Conservation (phyloP, 2,329 filamentous ascomycete species). For the Phaeosphaeria sp. region DNA sequence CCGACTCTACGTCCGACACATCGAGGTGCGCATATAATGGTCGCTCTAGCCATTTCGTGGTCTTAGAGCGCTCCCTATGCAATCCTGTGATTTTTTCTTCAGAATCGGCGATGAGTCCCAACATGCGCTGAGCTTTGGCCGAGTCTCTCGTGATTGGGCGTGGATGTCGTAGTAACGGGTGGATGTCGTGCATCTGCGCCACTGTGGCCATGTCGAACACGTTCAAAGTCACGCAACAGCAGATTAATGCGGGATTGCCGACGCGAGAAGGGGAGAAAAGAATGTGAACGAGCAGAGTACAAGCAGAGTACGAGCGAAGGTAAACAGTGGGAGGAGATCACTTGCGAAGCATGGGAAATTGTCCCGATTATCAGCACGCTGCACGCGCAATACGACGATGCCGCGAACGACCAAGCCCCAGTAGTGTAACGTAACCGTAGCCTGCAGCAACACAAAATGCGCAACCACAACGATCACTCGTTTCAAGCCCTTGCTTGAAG, state of each 20-base stretch:
- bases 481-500: constrained; percentile 30
- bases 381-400: constrained; percentile 25
- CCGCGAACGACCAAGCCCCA: constrained; percentile 22
- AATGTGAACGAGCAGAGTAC: constrained; percentile 9
- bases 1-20: constrained; percentile 21
- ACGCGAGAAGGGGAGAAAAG: background rate
- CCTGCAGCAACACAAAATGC: constrained; percentile 23
- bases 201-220: constrained; percentile 24
- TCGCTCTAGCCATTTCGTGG: constrained; percentile 36
- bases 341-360: constrained; percentile 24
- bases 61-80: constrained; percentile 30
- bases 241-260: background rate
- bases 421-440: constrained; percentile 28
- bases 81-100: constrained; percentile 23
- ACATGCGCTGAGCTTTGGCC: constrained; percentile 35
- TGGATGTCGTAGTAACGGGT: constrained; percentile 32
- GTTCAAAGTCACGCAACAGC: background rate
- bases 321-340: constrained; percentile 24
- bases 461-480: constrained; percentile 15
- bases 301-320: constrained; percentile 14
- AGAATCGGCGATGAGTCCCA: constrained; percentile 29
- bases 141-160: constrained; percentile 33
- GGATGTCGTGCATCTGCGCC: constrained; percentile 30
- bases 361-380: constrained; percentile 32
- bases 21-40: constrained; percentile 31